Evolutionary conservation across 257 asterid species (phyloP).

Genomic region (Ajuga chamaepitys): DNA sequence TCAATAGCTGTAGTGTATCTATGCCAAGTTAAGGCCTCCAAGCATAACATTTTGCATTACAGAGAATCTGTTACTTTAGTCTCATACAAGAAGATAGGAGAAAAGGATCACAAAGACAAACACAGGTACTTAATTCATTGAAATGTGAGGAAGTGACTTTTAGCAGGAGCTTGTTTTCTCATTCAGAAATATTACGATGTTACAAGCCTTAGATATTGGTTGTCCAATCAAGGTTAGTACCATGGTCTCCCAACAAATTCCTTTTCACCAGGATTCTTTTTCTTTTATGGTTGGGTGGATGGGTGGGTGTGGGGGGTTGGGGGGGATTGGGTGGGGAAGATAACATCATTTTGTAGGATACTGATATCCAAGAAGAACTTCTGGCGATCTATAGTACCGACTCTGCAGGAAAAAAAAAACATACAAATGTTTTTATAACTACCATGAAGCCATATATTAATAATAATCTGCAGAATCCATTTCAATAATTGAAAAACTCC

Average conservation of each 20-base stretch:
- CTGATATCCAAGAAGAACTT: constrained; percentile 99
- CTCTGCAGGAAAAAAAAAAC: constrained; percentile 54
- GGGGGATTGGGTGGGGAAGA: background rate
- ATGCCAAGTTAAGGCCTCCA: constrained; percentile 49
- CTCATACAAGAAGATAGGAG: background rate
- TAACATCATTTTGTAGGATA: constrained; percentile 47
- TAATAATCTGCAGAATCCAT: no score
- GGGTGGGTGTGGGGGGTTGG: background rate
- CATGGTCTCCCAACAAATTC: background rate
- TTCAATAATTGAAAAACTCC: constrained; percentile 9
- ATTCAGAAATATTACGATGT: background rate
- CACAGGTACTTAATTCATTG: constrained; percentile 5
- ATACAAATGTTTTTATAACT: constrained; percentile 14
- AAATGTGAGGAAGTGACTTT: background rate
- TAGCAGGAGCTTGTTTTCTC: constrained; percentile 7
- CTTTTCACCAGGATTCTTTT: background rate
- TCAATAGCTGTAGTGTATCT: constrained; percentile 95
- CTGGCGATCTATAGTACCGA: constrained; percentile 98
- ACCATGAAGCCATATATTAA: no score
- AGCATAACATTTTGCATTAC: constrained; percentile 18
- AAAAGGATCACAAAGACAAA: background rate
- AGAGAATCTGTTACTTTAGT: background rate
- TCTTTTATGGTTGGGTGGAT: background rate
- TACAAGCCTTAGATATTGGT: constrained; percentile 3
- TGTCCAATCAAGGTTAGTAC: constrained; percentile 4